Percentiles rank a stretch among this genome's conserved stretches.
These are phyloP conservation scores for Calocybe gangraenosa DNA, from an alignment of 768 basidiomycete species.

Conservation along the genomic window DNA sequence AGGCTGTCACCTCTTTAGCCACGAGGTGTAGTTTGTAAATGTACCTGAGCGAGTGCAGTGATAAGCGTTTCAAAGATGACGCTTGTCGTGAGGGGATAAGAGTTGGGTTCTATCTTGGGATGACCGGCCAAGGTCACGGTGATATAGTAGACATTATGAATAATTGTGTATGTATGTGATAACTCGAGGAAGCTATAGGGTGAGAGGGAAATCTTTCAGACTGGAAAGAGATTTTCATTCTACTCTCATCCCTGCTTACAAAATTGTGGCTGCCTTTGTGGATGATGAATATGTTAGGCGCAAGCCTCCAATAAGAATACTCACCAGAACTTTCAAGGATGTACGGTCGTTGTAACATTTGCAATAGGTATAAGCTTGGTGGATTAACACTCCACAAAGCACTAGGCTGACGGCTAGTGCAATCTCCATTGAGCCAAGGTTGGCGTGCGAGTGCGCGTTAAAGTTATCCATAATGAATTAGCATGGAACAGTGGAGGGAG, in stretches of 20 bases:
- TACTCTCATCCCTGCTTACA: constrained; percentile 1
- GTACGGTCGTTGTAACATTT: constrained; percentile 5
- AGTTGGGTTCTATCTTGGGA: constrained; percentile 12
- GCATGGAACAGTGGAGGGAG: too few relatives aligned
- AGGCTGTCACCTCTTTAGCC: neutral
- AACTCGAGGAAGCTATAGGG: constrained; percentile 14
- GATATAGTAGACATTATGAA: constrained; percentile 15
- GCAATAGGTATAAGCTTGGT: constrained; percentile 14
- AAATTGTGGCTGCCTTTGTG: neutral
- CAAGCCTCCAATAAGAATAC: neutral
- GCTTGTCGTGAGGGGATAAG: constrained; percentile 17
- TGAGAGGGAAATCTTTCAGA: neutral
- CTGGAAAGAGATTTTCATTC: too few relatives aligned
- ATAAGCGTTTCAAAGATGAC: constrained; percentile 18
- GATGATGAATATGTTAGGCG: neutral
- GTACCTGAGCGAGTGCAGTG: constrained; percentile 18
- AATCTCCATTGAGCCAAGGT: constrained; percentile 10
- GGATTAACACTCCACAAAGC: constrained; percentile 8
- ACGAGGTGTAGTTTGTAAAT: neutral
- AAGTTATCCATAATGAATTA: constrained; percentile 2
- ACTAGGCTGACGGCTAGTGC: constrained; percentile 11
- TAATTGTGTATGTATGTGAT: constrained; percentile 16
- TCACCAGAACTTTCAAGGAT: constrained; percentile 11
- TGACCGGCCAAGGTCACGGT: constrained; percentile 14
- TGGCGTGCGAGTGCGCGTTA: constrained; percentile 3